Evolutionary conservation across 768 basidiomycete species (phyloP).

Genomic region (Suillus placidus): DNA sequence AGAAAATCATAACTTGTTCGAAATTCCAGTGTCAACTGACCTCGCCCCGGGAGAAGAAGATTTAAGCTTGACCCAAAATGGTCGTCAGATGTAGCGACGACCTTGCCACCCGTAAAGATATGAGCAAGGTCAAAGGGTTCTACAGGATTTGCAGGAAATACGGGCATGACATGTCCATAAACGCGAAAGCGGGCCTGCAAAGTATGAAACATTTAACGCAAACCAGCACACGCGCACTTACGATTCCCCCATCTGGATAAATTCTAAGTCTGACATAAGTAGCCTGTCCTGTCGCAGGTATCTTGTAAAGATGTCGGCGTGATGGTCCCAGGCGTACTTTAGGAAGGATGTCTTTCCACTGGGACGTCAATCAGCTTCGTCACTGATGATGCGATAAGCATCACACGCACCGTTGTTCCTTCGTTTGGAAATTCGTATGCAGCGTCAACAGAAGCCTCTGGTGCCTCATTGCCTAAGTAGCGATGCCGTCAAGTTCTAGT

Average conservation of each 20-base stretch:
- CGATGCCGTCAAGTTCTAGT: not conserved
- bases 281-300: constrained; percentile 51
- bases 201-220: constrained; percentile 10
- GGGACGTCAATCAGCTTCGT: constrained; percentile 1
- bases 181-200: constrained; percentile 86
- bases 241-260: constrained; percentile 98
- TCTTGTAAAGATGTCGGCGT: constrained; percentile 86
- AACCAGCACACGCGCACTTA: constrained; percentile 32
- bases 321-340: constrained; percentile 77
- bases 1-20: constrained; percentile 1
- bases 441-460: constrained; percentile 77
- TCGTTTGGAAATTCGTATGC: constrained; percentile 48
- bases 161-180: constrained; percentile 77
- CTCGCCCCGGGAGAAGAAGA: constrained; percentile 88
- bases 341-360: constrained; percentile 87
- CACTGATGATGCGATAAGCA: not conserved
- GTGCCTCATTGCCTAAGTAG: constrained; percentile 78
- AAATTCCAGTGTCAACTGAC: constrained; percentile 30
- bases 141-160: constrained; percentile 52
- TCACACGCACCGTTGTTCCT: constrained; percentile 53
- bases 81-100: constrained; percentile 87
- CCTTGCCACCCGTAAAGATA: constrained; percentile 85
- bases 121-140: constrained; percentile 82
- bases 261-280: constrained; percentile 92
- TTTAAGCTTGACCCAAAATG: constrained; percentile 96